Evolutionary conservation across 495 filamentous ascomycete genomes (phyloP), one percentile per base, ranked within the genome.

Genomic region (Penicillium robsamsonii): DNA sequence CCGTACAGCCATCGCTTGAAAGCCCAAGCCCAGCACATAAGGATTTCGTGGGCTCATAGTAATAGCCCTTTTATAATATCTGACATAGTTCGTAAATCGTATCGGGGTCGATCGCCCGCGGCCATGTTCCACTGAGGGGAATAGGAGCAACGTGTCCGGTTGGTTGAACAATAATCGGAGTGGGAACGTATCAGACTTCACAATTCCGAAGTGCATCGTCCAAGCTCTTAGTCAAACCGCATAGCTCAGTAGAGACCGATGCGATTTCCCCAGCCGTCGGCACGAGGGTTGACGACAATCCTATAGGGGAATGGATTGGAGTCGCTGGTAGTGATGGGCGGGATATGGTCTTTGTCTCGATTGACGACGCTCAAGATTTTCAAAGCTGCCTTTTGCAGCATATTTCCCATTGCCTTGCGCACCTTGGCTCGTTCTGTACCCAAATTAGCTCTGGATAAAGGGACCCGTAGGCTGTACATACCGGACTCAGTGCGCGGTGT

Each of bases 251-350:
- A 92, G 40, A 92, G 83, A 29, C 89, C 88, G 61, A 94, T 89
- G 24, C 88, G 79, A 59, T 84, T 84, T 17, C 88, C 87, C 90
- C 91, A 96, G 38, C 86, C 81, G 59, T 91, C 88, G 17, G 79
- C 77, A 43, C 88, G 85, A 15, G 89, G 90, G 59, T 93, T 91
- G 33, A 97, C 80, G 22, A 90, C 79, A 66, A 98, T 96, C 57
- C 89, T 84, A 69, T 96, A 97, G 4, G 94, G 93, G 68, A 98
- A 98, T 0, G 95, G 92, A 66, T 97, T 97, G 45, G 85, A 78
- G 30, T 96, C 92, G 63, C 84, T 92, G 8, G 90, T 93, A 24
- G 91, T 97, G 55, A 98, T 97, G 46, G 94, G 95, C 29, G 94
- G 94, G 64, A 98, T 96, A 73, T 98, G 94, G 65, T 96, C 91